phyloP scores from a whole-genome alignment of 2,329 filamentous ascomycete species.

The Diaporthe sp. region DNA sequence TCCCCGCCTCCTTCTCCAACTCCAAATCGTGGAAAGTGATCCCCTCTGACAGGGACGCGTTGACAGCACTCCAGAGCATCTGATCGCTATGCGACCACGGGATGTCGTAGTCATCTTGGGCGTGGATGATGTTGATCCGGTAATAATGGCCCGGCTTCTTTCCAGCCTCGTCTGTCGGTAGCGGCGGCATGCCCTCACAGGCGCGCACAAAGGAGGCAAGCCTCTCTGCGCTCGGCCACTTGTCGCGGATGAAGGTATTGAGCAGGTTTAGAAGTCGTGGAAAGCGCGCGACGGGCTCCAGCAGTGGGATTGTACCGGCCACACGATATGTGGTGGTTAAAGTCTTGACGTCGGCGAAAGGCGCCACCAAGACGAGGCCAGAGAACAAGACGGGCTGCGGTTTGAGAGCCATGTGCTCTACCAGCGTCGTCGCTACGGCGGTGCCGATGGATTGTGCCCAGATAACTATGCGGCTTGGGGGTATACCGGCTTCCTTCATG shows the following conservation, averaged over 20 bases:
- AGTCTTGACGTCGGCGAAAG: slow-evolving; percentile 68
- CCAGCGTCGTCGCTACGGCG: slow-evolving; percentile 53
- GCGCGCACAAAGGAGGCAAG: slow-evolving; percentile 50
- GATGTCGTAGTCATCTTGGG: slow-evolving; percentile 66
- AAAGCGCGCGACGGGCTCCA: slow-evolving; percentile 65
- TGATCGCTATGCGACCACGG: slow-evolving; percentile 64
- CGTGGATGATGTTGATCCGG: slow-evolving; percentile 58
- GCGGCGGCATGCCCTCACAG: slow-evolving; percentile 52
- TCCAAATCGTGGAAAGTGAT: slow-evolving; percentile 62
- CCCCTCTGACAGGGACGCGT: slow-evolving; percentile 55
- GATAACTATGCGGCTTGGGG: slow-evolving; percentile 67
- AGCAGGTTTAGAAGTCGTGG: slow-evolving; percentile 62
- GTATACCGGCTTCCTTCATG: slow-evolving; percentile 63
- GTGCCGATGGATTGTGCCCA: slow-evolving; percentile 73
- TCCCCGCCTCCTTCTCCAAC: slow-evolving; percentile 55
- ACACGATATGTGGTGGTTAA: slow-evolving; percentile 71
- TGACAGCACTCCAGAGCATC: slow-evolving; percentile 69
- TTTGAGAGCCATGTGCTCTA: slow-evolving; percentile 48
- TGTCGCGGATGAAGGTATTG: slow-evolving; percentile 51
- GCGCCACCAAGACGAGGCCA: slow-evolving; percentile 68
- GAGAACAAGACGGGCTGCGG: slow-evolving; percentile 61
- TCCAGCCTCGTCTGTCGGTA: neutral
- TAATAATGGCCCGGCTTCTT: neutral
- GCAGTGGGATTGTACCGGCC: slow-evolving; percentile 66
- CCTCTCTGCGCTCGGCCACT: slow-evolving; percentile 65